phyloP scores from a whole-genome alignment of 192 early-diverging fungal species.

The Cetraspora pellucida region DNA sequence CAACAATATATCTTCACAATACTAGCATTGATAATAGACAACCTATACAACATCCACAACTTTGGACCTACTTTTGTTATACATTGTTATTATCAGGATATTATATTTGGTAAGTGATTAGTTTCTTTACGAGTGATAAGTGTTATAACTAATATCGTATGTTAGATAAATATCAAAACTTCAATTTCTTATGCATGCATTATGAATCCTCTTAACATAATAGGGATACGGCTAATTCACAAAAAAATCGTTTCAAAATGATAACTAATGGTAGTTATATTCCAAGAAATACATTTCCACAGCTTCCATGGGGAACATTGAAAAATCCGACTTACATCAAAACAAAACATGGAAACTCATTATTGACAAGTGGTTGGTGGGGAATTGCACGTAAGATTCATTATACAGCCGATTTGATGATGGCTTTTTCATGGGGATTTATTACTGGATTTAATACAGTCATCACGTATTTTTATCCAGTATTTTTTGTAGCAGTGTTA shows the following conservation, averaged over 20 bases:
- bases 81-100: conserved; percentile 42
- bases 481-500: conserved; percentile 82
- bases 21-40: conserved; percentile 43
- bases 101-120: conserved; percentile 40
- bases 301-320: conserved; percentile 53
- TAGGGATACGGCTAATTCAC: conserved; percentile 55
- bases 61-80: conserved; percentile 43
- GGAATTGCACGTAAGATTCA: conserved; percentile 70
- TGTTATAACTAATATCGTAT: no score
- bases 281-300: conserved; percentile 48
- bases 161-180: no score
- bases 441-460: conserved; percentile 75
- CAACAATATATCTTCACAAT: conserved; percentile 48
- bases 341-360: conserved; percentile 62
- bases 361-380: conserved; percentile 74
- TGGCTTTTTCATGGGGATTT: conserved; percentile 82
- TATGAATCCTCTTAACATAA: background rate
- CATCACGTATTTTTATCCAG: conserved; percentile 88
- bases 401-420: conserved; percentile 87
- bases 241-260: conserved; percentile 57
- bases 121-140: background rate
- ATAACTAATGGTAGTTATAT: conserved; percentile 48
- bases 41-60: conserved; percentile 36
- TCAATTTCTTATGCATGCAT: background rate
- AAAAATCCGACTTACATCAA: conserved; percentile 65